These are phyloP conservation scores for Penicillium frequentans DNA, from an alignment of 2,329 filamentous ascomycete species.

Conservation along the genomic window DNA sequence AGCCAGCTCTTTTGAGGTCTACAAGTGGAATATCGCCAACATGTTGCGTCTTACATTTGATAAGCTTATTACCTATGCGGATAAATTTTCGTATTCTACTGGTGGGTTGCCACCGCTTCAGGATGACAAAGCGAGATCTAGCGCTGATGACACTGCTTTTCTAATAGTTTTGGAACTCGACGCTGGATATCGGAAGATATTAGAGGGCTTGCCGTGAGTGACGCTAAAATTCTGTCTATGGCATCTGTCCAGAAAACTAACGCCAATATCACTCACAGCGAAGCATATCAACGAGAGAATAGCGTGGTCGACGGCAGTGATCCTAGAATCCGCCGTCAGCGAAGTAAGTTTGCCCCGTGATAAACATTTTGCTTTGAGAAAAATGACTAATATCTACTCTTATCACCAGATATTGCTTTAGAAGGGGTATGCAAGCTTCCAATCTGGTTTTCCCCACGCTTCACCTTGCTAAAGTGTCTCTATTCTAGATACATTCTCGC, in stretches of 20 bases:
- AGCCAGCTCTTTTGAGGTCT: slow-evolving; percentile 1
- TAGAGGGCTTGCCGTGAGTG: background rate
- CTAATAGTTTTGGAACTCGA: background rate
- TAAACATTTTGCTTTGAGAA: background rate
- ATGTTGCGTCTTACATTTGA: background rate
- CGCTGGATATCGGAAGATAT: background rate
- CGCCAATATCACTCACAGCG: background rate
- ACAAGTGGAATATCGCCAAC: background rate
- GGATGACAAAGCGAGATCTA: background rate
- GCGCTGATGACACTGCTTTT: background rate
- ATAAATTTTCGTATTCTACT: background rate
- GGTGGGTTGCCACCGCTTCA: background rate
- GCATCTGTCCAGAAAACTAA: background rate
- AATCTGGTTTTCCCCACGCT: too few species aligned
- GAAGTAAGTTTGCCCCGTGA: background rate
- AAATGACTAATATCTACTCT: background rate
- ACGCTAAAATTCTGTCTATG: background rate
- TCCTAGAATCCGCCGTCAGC: background rate
- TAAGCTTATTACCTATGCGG: background rate
- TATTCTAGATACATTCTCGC: background rate
- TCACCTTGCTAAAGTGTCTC: background rate
- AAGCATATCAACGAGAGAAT: background rate
- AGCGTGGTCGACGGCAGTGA: background rate
- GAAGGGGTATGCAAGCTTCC: background rate
- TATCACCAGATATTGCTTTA: background rate